Evolutionary conservation across 345 rosid species (phyloP), one percentile per base, ranked within the genome.

Genomic region (Nephelium lappaceum): DNA sequence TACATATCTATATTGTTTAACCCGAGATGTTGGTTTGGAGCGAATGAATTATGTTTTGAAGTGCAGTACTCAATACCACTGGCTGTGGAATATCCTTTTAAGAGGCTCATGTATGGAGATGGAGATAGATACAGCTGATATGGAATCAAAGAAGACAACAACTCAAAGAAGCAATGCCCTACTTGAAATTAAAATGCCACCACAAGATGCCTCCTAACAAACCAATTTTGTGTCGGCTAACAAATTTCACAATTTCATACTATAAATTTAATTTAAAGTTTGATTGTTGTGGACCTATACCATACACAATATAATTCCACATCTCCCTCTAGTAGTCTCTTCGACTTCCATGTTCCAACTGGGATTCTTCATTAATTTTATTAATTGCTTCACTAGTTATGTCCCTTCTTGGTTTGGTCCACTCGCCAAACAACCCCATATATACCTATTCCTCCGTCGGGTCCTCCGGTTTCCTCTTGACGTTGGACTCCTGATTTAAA

Each of bases 151-250:
- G 58, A 65, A 66, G 70, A 69, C 66, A 62, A 71, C 75, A 65
- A 36, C 42, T 53, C 64, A 24, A 39, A 41, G 61, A 65, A 16
- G 77, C 62, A 53, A 58, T 72, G 57, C 77, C 83, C 83, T 76
- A 81, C 80, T 71, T 71, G 77, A 62, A 5, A 71, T 45, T 67
- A 76, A 76, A 67, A 63, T 21, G 16, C 65, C 64, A 53, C 66
- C 72, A 38, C 24, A 15, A 60, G 36, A 55, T 76, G 72, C 72
- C n/a, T 39, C 55, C 65, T 3, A 67, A 60, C 79, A 70, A 12
- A 49, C 66, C 65, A 25, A 49, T 16, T 9, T 64, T 38, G 19
- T 63, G 79, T 80, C 76, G 79, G 72, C 31, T 31, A 43, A 43
- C 19, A 55, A 47, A 53, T 11, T 49, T 53, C 19, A 66, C 42